Evolutionary conservation across 352 stramenopile genomes (phyloP).

Genomic region (Elongisporangium undulatum): DNA sequence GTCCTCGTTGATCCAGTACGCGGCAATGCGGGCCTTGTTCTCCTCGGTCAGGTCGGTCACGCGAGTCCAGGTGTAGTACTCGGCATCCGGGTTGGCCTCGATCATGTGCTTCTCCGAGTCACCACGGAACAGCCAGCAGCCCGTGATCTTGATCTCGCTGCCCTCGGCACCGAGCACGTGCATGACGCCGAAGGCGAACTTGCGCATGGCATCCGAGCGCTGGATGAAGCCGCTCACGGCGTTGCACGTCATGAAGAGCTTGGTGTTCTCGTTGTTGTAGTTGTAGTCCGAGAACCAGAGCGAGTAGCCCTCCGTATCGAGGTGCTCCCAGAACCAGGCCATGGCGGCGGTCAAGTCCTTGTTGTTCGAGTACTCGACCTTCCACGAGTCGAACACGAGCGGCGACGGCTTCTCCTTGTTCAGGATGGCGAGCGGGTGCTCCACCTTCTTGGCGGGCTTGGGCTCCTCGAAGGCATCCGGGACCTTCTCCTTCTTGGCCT

Average conservation of each 20-base stretch:
- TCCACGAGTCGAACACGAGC: constrained; percentile 88
- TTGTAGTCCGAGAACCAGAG: constrained; percentile 93
- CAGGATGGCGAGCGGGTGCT: constrained; percentile 86
- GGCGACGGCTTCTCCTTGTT: constrained; percentile 78
- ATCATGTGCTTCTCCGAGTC: constrained; percentile 85
- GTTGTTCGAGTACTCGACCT: constrained; percentile 92
- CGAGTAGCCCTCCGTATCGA: constrained; percentile 87
- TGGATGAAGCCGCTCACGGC: constrained; percentile 91
- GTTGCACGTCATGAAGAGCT: constrained; percentile 93
- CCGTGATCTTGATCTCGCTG: constrained; percentile 83
- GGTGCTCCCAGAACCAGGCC: constrained; percentile 89
- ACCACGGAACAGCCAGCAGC: constrained; percentile 89
- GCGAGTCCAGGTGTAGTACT: constrained; percentile 93
- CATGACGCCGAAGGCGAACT: constrained; percentile 91
- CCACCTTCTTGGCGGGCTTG: constrained; percentile 70
- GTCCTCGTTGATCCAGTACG: constrained; percentile 89
- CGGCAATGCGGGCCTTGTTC: constrained; percentile 74
- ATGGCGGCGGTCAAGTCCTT: constrained; percentile 79
- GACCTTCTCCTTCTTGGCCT: constrained; percentile 13
- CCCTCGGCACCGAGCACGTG: constrained; percentile 60
- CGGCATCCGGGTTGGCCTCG: constrained; percentile 89
- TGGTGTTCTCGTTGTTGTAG: constrained; percentile 92
- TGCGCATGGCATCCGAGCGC: constrained; percentile 88
- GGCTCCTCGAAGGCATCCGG: constrained; percentile 20
- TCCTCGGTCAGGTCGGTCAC: constrained; percentile 59